Conservation (phyloP, 2,329 filamentous ascomycete species). For the Neocatenulostroma microsporum region DNA sequence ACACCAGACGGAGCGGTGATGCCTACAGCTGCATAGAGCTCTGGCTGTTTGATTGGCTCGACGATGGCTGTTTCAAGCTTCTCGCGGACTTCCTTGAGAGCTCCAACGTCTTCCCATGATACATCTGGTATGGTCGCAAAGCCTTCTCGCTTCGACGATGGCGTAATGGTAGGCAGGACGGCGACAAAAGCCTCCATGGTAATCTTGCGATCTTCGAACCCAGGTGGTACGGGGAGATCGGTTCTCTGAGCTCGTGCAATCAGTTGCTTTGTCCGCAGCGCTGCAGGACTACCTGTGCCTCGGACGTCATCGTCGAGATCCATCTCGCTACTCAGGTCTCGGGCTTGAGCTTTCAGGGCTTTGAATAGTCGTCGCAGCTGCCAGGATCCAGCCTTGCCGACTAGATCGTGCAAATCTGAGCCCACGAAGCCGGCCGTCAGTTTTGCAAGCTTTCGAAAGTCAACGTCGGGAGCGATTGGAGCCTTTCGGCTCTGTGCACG, state of each 20-base stretch:
- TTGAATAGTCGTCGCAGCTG: conserved; percentile 55
- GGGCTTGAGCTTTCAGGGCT: conserved; percentile 37
- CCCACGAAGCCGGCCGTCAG: conserved; percentile 89
- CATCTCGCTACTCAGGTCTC: conserved; percentile 20
- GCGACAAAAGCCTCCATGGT: conserved; percentile 62
- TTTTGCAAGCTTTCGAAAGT: conserved; percentile 68
- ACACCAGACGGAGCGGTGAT: conserved; percentile 78
- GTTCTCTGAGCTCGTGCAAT: conserved; percentile 42
- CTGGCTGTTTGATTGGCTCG: conserved; percentile 75
- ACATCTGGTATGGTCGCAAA: conserved; percentile 92
- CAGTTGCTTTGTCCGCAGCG: conserved; percentile 31
- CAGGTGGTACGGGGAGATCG: conserved; percentile 44
- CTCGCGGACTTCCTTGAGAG: conserved; percentile 67
- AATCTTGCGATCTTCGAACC: conserved; percentile 38
- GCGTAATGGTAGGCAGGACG: conserved; percentile 67
- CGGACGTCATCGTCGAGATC: conserved; percentile 41
- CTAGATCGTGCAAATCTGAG: conserved; percentile 70
- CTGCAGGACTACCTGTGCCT: conserved; percentile 9
- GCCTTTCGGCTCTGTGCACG: conserved; percentile 61
- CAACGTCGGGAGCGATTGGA: conserved; percentile 58
- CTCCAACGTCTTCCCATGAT: conserved; percentile 88
- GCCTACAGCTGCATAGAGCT: conserved; percentile 67
- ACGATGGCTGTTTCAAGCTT: conserved; percentile 82
- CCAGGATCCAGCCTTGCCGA: conserved; percentile 56
- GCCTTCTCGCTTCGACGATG: conserved; percentile 82